Base-by-base conservation (phyloP, 1,284 basidiomycete genomes). In the Papiliotrema terrestris region DNA sequence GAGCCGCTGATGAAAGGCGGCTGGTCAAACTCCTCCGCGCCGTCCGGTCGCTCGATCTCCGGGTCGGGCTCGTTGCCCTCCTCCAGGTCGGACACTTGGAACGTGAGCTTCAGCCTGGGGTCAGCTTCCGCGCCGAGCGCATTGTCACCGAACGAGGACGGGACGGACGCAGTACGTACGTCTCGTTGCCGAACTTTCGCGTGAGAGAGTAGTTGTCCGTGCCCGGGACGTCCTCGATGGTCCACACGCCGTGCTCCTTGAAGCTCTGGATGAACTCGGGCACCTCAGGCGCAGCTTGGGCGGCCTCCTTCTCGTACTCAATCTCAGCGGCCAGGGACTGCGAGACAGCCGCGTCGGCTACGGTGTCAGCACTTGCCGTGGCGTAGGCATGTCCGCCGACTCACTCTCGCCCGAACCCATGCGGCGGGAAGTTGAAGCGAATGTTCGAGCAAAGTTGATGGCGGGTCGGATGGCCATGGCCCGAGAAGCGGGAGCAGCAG, bases 101-200 rank as follows among this genome's bases (percentile, higher is more conserved):
- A 77, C 8, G 75, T 75, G 56, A 76, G 66, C 51, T 70, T 72
- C 55, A 74, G 55, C 39, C 75, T 77, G 62, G 20, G 5, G 50
- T 58, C 23, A 61, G 41, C 42, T 32, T 32, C 29, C n/a, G n/a
- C n/a, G n/a, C n/a, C n/a, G n/a, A n/a, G 44, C 19, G 11, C n/a
- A n/a, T n/a, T n/a, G 25, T 26, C 14, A 15, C 13, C 13, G 41
- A 6, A 43, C 36, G 9, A 11, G 38, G 11, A 13, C 29, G 23
- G 26, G 38, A 15, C 22, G 20, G 26, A 0, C 3, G 38, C 15
- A 19, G 6, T n/a, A 81, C 87, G 56, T 66, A 93, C 91, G 80
- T 83, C 79, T 98, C 94, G 71, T 91, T 92, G 61, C 92, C 94
- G 73, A 93, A 98, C 65, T 86, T 86, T 60, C 94, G 85, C 32